A percentile compares a stretch with the other conserved stretches of the same genome.
phyloP scores from a whole-genome alignment of 106 monocot species.

The Gastrodia elata region DNA sequence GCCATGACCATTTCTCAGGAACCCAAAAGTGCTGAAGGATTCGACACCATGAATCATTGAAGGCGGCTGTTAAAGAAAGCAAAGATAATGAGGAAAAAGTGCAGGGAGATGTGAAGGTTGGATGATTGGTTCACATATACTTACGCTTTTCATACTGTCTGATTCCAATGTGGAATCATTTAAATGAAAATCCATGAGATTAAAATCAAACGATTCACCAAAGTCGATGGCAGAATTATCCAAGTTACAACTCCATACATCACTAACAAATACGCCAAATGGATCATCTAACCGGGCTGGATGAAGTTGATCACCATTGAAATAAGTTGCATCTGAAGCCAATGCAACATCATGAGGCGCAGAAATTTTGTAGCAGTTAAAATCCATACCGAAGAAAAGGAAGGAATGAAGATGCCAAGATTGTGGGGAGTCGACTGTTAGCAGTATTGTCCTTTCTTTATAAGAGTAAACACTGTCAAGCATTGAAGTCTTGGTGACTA shows the following conservation, averaged over 20 bases:
- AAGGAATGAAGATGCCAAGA: neutral
- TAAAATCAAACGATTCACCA: neutral
- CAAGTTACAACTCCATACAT: neutral
- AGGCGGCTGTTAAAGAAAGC: neutral
- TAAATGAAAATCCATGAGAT: neutral
- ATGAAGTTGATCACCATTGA: neutral
- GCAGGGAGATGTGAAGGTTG: neutral
- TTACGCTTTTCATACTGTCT: neutral
- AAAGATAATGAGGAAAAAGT: neutral
- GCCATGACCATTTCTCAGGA: neutral
- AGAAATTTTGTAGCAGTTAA: neutral
- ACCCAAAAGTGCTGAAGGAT: constrained; percentile 11
- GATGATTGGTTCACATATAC: neutral
- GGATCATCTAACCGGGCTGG: neutral
- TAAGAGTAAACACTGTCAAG: neutral
- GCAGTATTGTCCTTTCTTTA: neutral
- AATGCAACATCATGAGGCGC: neutral
- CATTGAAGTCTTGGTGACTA: neutral
- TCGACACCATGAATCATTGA: constrained; percentile 3
- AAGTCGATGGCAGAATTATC: neutral
- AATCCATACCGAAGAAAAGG: neutral
- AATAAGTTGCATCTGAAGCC: neutral
- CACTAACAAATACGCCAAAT: neutral
- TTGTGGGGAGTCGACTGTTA: neutral
- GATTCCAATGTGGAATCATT: neutral